Evolutionary conservation across 2,329 filamentous ascomycete species (phyloP).

Genomic region (Nothomitra cinnamomea): DNA sequence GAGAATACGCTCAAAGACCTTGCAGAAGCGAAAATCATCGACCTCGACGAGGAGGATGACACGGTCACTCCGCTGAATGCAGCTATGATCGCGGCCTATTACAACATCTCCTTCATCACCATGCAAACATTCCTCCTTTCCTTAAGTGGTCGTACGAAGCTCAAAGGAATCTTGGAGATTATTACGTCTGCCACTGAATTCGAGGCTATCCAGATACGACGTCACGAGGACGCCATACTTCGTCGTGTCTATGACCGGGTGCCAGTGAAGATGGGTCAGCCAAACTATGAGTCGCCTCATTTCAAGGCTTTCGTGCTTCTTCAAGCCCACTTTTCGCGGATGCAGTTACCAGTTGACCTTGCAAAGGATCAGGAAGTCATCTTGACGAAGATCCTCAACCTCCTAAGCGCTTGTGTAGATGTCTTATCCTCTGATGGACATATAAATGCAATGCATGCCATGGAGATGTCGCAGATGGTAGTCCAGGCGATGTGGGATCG

Average conservation of each 20-base stretch:
- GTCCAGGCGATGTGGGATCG: slow-evolving; percentile 99
- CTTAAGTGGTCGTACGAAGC: slow-evolving; percentile 71
- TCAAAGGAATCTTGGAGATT: slow-evolving; percentile 94
- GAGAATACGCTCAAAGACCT: slow-evolving; percentile 85
- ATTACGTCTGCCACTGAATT: slow-evolving; percentile 95
- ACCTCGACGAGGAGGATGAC: slow-evolving; percentile 88
- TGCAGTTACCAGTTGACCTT: slow-evolving; percentile 90
- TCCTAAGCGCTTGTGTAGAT: slow-evolving; percentile 85
- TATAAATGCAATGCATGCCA: slow-evolving; percentile 91
- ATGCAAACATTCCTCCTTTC: slow-evolving; percentile 98
- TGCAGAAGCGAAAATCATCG: slow-evolving; percentile 83
- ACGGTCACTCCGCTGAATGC: slow-evolving; percentile 79
- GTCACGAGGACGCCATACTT: slow-evolving; percentile 77
- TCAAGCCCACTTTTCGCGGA: slow-evolving; percentile 91
- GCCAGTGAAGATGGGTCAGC: slow-evolving; percentile 85
- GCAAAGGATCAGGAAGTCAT: slow-evolving; percentile 91
- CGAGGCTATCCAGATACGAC: slow-evolving; percentile 81
- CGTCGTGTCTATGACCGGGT: slow-evolving; percentile 86
- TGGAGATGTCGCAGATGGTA: slow-evolving; percentile 99
- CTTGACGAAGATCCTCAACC: slow-evolving; percentile 64
- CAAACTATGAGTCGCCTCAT: slow-evolving; percentile 79
- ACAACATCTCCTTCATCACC: slow-evolving; percentile 97
- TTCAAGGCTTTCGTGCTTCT: slow-evolving; percentile 97
- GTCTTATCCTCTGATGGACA: slow-evolving; percentile 91
- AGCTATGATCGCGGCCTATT: slow-evolving; percentile 96